Percentiles rank a stretch among this genome's conserved stretches.
Conservation (phyloP, 306 rosid species). For the Vigna unguiculata region DNA sequence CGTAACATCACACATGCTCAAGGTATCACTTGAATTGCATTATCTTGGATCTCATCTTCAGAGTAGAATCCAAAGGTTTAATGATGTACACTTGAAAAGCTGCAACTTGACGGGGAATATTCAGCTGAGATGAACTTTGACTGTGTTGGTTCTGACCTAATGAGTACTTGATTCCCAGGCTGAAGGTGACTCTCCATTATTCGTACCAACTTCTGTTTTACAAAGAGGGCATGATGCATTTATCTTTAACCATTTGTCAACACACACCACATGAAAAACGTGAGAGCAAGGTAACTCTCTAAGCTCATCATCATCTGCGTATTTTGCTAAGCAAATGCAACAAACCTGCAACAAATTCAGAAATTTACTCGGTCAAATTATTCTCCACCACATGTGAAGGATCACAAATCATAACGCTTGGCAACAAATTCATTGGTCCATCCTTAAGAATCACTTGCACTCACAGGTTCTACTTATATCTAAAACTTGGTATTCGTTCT, state of each 20-base stretch:
- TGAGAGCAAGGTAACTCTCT: constrained; percentile 75
- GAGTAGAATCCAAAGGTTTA: constrained; percentile 29
- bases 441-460: neutral
- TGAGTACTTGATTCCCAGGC: constrained; percentile 56
- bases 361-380: constrained; percentile 7
- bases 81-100: constrained; percentile 30
- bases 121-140: constrained; percentile 1
- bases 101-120: constrained; percentile 22
- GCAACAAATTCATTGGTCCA: neutral
- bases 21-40: constrained; percentile 18
- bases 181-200: constrained; percentile 37
- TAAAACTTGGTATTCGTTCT: neutral
- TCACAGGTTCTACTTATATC: constrained; percentile 1
- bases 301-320: constrained; percentile 70
- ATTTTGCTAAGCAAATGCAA: constrained; percentile 77
- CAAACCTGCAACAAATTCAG: constrained; percentile 59
- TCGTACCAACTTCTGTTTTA: constrained; percentile 61
- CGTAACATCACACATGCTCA: constrained; percentile 1
- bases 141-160: constrained; percentile 32
- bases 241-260: constrained; percentile 84
- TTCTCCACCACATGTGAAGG: neutral
- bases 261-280: constrained; percentile 70
- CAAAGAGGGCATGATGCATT: constrained; percentile 82
- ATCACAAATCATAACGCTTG: neutral
- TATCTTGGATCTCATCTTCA: constrained; percentile 19